A percentile compares a stretch with the other conserved stretches of the same genome.
phyloP scores from a whole-genome alignment of 495 filamentous ascomycete species.

The Aspergillus sclerotiicarbonarius region DNA sequence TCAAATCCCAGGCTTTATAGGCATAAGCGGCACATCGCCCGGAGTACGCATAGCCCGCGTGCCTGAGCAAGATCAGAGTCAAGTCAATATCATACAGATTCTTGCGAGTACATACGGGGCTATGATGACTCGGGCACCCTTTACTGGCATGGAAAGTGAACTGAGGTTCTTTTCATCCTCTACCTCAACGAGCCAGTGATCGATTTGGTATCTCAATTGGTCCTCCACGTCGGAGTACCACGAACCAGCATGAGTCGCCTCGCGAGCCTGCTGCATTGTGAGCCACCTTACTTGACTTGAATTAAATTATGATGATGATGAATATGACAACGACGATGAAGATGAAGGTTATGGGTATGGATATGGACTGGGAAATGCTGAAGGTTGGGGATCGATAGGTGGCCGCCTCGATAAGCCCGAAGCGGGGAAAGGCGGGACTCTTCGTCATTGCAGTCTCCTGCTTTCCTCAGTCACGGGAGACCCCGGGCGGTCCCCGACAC shows the following conservation, averaged over 20 bases:
- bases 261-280: constrained; percentile 57
- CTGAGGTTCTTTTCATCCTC: constrained; percentile 57
- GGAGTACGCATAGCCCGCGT: constrained; percentile 95
- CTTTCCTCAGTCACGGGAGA: too few species aligned
- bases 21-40: constrained; percentile 93
- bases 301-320: neutral
- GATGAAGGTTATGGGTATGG: constrained; percentile 2
- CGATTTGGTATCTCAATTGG: constrained; percentile 70
- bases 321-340: neutral
- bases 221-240: constrained; percentile 73
- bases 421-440: constrained; percentile 25
- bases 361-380: neutral
- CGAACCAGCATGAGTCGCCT: constrained; percentile 70
- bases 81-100: neutral
- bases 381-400: neutral
- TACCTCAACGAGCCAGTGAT: constrained; percentile 74
- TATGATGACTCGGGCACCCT: constrained; percentile 84
- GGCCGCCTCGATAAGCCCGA: constrained; percentile 19
- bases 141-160: constrained; percentile 62
- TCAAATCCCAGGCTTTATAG: constrained; percentile 86
- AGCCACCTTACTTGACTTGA: neutral
- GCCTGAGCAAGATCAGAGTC: constrained; percentile 51
- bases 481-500: too few species aligned
- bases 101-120: constrained; percentile 73
- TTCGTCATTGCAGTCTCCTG: constrained; percentile 7